Evolutionary conservation across 2,329 filamentous ascomycete genomes (phyloP).

Genomic region (Hypomyces rosellus): DNA sequence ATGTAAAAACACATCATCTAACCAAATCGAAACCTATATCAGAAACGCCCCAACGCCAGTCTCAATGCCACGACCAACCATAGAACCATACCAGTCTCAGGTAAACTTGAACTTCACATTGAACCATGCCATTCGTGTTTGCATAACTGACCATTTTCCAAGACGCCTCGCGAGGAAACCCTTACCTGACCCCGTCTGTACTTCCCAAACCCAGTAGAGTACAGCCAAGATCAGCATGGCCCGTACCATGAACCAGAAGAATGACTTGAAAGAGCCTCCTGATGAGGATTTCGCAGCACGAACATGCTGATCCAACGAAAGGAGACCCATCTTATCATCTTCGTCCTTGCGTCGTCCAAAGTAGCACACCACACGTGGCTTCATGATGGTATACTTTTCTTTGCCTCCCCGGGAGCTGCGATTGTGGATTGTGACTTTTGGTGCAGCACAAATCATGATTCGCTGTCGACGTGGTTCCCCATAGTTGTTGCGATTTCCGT

Average conservation of each 20-base stretch:
- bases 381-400: conserved; percentile 17
- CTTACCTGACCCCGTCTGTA: too few relatives aligned
- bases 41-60: too few relatives aligned
- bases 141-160: too few relatives aligned
- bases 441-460: conserved; percentile 27
- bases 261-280: not conserved
- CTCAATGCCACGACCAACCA: too few relatives aligned
- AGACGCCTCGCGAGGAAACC: too few relatives aligned
- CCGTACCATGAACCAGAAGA: not conserved
- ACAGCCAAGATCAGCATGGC: too few relatives aligned
- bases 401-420: conserved; percentile 13
- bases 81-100: too few relatives aligned
- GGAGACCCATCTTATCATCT: conserved; percentile 17
- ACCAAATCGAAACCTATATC: too few relatives aligned
- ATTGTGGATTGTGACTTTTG: conserved; percentile 20
- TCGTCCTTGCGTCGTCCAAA: conserved; percentile 17
- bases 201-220: conserved; percentile 2
- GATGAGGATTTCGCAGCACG: not conserved
- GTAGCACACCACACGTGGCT: conserved; percentile 25
- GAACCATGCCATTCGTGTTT: too few relatives aligned
- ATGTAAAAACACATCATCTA: too few relatives aligned
- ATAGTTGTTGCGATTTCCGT: not conserved
- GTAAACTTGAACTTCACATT: too few relatives aligned
- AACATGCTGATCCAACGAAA: conserved; percentile 18
- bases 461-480: conserved; percentile 15